Base-by-base conservation (phyloP, 2,329 filamentous ascomycete genomes). In the Penicillium decumbens region DNA sequence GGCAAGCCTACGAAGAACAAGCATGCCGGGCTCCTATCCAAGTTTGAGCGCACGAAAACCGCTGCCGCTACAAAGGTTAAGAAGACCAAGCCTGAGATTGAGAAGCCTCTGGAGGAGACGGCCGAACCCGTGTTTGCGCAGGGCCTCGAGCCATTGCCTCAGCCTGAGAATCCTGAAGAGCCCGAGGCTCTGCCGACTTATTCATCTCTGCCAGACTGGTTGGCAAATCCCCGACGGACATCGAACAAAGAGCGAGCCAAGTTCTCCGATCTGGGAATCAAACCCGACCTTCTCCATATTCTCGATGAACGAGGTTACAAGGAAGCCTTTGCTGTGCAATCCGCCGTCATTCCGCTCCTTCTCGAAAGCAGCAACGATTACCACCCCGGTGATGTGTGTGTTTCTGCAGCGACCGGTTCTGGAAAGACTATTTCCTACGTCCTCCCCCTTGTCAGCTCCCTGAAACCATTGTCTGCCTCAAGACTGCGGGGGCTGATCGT, bases 371-470 rank as follows among this genome's bases (percentile, higher is more conserved):
- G 80, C 37, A 75, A 79, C 48, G 74, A 80, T 29, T 78, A 83
- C 30, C 78, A 83, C 30, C 73, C 80, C 1, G 87, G 89, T 4
- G 93, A 98, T 67, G 71, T 98, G 4, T 85, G 95, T 39, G 85
- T 98, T 2, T 93, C 90, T 6, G 93, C 95, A 0, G 88, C 92
- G 1, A 98, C 93, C 0, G 93, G 93, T 7, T 97, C 93, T 0
- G 93, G 93, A 49, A 98, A 98, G 67, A 98, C 93, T 0, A 71
- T 98, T 13, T 87, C 92, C 0, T 98, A 98, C 63, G 82, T 92
- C 0, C 74, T 98, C 2, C 93, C 93, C 0, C 83, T 98, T 50
- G 80, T 95, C 3, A 82, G 89, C 40, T 84, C 86, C 43, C 75
- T 98, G 42, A 84, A 85, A 57, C 76, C 80, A 28, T 79, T 80